A percentile compares a stretch with the other conserved stretches of the same genome.
phyloP scores from a whole-genome alignment of 2,329 filamentous ascomycete genomes.

The Neoascochyta sp. region DNA sequence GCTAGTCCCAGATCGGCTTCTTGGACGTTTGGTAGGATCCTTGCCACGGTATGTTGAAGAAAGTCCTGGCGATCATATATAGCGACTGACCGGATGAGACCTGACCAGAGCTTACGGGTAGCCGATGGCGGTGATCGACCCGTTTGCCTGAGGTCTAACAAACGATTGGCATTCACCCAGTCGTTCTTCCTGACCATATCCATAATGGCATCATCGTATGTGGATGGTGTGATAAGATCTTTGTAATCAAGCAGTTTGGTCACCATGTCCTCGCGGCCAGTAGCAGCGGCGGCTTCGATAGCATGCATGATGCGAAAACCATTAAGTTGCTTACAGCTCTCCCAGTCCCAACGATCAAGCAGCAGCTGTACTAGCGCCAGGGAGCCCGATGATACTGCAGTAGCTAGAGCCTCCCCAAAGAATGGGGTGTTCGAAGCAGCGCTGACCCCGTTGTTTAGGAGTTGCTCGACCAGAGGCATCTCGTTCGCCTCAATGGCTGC shows the following conservation, averaged over 20 bases:
- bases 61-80: not conserved
- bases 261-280: not conserved
- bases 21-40: not conserved
- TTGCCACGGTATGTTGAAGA: not conserved
- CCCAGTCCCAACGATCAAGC: constrained; percentile 1
- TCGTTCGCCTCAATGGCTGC: constrained; percentile 1
- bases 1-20: not conserved
- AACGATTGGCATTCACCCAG: not conserved
- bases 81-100: constrained; percentile 1
- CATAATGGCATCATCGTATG: constrained; percentile 1
- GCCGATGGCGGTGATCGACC: not conserved
- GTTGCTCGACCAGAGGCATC: not conserved
- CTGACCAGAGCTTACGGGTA: not conserved
- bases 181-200: not conserved
- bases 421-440: constrained; percentile 1
- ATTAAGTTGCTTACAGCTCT: not conserved
- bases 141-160: not conserved
- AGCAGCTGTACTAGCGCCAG: not conserved
- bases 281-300: not conserved
- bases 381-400: constrained; percentile 1
- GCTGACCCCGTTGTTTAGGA: not conserved
- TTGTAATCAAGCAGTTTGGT: not conserved
- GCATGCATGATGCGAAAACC: constrained; percentile 1
- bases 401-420: constrained; percentile 1
- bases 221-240: not conserved